Evolutionary conservation across 768 basidiomycete genomes (phyloP), one percentile per base, ranked within the genome.

Genomic region (Steccherinum ochraceum): DNA sequence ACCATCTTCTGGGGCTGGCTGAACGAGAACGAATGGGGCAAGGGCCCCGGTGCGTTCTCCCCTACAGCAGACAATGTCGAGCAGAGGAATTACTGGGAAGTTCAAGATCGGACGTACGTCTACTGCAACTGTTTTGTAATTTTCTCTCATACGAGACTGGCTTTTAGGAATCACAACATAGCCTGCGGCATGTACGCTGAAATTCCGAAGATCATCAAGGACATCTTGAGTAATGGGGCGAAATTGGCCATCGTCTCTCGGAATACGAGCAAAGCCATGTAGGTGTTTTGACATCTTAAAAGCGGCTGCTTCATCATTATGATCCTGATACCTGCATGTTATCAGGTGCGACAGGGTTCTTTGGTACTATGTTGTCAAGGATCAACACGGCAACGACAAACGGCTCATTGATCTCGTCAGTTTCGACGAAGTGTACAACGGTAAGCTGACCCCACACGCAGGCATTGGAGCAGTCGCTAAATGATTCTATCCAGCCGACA

Each of bases 1-100:
- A 46, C 45, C 23, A 46, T 46, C 12, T 46, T 46, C 45, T 46
- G 45, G 45, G 45, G 45, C 11, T 46, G 45, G 45, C 45, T 46
- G 12, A 24, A 46, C 25, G 45, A 19, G 5, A 46, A 25, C 21
- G 10, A 12, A 11, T 46, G 45, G 45, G 45, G 45, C 16, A 46
- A 46, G 25, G 45, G 45, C 12, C n/a, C 20, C 24, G 19, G 19
- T 46, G 45, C 45, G 5, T 23, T 12, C 20, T 46, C 45, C 45
- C 45, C 19, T 5, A 19, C 26, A 12, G 45, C 21, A 46, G 45
- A 46, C 25, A 46, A 46, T 19, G 26, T 46, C 45, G 45, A n/a
- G 23, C 21, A 46, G 25, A 26, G 21, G 5, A 46, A 46, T 46
- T 21, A 46, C 12, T 26, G 45, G 25, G 45, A 46, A 24, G 26